Conservation (phyloP, 345 rosid genomes). For the Draba incana region DNA sequence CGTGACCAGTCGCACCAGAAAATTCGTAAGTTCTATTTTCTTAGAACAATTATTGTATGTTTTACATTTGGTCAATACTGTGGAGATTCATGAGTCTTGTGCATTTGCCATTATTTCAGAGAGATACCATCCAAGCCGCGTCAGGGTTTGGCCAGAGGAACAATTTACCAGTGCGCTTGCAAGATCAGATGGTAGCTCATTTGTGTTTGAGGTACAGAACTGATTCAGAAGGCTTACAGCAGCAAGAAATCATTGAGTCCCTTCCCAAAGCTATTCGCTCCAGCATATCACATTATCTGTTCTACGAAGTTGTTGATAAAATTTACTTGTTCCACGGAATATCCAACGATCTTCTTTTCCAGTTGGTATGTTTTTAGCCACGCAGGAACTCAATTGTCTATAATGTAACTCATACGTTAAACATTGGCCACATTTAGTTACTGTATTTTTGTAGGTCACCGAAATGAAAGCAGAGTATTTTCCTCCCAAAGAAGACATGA, state of each 20-base stretch:
- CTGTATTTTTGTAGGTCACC: conserved; percentile 53
- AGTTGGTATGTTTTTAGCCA: conserved; percentile 56
- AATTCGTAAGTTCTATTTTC: conserved; percentile 69
- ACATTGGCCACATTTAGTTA: background rate
- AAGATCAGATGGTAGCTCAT: conserved; percentile 96
- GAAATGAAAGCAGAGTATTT: conserved; percentile 95
- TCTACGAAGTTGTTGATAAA: conserved; percentile 72
- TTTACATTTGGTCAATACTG: too few species aligned
- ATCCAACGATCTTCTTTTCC: conserved; percentile 90
- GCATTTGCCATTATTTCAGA: conserved; percentile 47
- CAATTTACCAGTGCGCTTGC: conserved; percentile 68
- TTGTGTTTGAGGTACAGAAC: conserved; percentile 81
- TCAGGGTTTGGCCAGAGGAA: conserved; percentile 79
- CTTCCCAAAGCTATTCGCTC: conserved; percentile 94
- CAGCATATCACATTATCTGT: conserved; percentile 70
- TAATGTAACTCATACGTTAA: background rate
- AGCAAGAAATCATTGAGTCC: conserved; percentile 78
- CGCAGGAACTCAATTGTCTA: background rate
- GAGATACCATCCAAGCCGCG: conserved; percentile 85
- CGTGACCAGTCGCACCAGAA: conserved; percentile 73
- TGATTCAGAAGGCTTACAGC: conserved; percentile 87
- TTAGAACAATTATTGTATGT: too few species aligned
- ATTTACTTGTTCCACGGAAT: conserved; percentile 88
- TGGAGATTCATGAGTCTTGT: conserved; percentile 2
- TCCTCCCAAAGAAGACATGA: conserved; percentile 92